phyloP scores from a whole-genome alignment of 2,329 filamentous ascomycete species.

The Clonostachys sp. region DNA sequence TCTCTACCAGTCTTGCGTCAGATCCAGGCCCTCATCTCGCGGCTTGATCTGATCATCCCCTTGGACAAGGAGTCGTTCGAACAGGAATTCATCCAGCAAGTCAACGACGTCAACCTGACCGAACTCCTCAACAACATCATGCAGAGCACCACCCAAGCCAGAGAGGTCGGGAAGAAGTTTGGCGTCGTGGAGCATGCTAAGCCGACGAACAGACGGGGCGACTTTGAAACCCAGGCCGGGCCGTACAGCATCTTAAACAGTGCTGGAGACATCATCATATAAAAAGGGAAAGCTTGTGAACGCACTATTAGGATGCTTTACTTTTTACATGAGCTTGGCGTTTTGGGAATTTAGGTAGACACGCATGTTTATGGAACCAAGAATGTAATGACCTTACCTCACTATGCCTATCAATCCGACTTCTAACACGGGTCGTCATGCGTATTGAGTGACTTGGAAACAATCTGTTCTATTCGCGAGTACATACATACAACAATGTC shows the following conservation, averaged over 20 bases:
- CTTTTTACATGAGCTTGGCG: too few species aligned
- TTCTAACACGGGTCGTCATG: too few species aligned
- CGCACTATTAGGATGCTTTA: too few species aligned
- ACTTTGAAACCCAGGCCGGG: conserved; percentile 5
- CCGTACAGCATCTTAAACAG: conserved; percentile 14
- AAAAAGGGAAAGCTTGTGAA: neutral
- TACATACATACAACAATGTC: too few species aligned
- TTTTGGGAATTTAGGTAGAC: too few species aligned
- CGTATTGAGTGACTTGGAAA: too few species aligned
- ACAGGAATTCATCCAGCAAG: conserved; percentile 68
- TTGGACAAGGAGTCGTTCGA: conserved; percentile 61
- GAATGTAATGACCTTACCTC: too few species aligned
- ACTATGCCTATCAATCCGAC: too few species aligned
- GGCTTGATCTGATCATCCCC: conserved; percentile 77
- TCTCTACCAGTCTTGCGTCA: conserved; percentile 78
- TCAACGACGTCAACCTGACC: conserved; percentile 79
- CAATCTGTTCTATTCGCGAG: too few species aligned
- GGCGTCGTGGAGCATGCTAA: conserved; percentile 45
- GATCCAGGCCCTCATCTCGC: conserved; percentile 79
- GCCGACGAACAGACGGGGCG: conserved; percentile 5
- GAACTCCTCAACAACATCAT: conserved; percentile 72
- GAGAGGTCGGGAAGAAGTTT: conserved; percentile 74
- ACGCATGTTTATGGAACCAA: too few species aligned
- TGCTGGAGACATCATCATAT: conserved; percentile 24
- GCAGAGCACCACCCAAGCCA: conserved; percentile 64